phyloP scores from a whole-genome alignment of 2,329 filamentous ascomycete species.

The Sclerotinia glacialis region DNA sequence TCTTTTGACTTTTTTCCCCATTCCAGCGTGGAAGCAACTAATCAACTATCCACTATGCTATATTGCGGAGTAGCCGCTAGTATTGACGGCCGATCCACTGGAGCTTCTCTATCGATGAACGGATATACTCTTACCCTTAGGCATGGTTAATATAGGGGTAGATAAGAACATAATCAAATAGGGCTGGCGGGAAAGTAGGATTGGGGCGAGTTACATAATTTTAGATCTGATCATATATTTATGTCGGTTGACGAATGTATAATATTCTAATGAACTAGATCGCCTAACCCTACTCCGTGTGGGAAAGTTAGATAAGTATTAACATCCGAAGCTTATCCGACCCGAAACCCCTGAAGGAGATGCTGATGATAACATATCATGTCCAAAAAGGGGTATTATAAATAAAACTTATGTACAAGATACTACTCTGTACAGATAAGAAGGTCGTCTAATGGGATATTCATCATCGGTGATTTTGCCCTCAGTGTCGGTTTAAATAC shows the following conservation, averaged over 20 bases:
- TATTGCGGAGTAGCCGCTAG: neutral
- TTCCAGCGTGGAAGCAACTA: neutral
- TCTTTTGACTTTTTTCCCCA: neutral
- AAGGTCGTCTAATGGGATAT: neutral
- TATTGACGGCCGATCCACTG: neutral
- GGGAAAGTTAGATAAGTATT: neutral
- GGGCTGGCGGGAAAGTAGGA: too few species aligned
- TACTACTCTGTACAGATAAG: constrained; percentile 4
- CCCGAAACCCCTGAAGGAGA: neutral
- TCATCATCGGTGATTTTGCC: neutral
- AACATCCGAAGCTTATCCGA: neutral
- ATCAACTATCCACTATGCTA: neutral
- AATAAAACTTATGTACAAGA: neutral
- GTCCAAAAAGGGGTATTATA: too few species aligned
- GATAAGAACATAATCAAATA: too few species aligned
- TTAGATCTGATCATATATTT: too few species aligned
- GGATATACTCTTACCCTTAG: too few species aligned
- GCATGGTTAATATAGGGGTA: too few species aligned
- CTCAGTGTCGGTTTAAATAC: neutral
- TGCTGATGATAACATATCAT: neutral
- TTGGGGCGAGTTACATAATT: too few species aligned
- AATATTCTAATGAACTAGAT: too few species aligned
- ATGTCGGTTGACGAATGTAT: too few species aligned
- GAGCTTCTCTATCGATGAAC: too few species aligned
- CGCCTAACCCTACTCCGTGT: neutral